phyloP scores from a whole-genome alignment of 768 basidiomycete genomes.

The Auricularia sp. region DNA sequence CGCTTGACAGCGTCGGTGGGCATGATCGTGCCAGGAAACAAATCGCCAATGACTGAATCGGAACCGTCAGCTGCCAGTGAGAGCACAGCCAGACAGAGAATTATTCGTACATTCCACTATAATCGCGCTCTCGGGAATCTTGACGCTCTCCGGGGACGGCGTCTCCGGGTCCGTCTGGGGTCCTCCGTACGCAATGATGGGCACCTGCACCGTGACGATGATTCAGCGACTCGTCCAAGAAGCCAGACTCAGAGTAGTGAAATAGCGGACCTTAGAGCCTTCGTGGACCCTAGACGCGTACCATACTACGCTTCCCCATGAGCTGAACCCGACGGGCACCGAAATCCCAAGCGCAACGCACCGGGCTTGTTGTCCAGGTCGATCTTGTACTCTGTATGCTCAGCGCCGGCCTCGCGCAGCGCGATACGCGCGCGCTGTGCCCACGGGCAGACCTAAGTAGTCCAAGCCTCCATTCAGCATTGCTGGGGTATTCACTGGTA shows the following conservation, averaged over 20 bases:
- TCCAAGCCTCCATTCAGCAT: too few relatives aligned
- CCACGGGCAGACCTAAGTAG: constrained; percentile 43
- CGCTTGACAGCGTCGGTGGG: constrained; percentile 47
- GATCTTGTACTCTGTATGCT: constrained; percentile 44
- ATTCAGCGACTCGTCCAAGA: background rate
- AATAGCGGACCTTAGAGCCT: constrained; percentile 44
- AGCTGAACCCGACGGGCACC: too few relatives aligned
- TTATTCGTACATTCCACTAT: constrained; percentile 38
- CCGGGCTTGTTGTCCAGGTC: constrained; percentile 52
- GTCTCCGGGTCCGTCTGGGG: constrained; percentile 42
- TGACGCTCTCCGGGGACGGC: constrained; percentile 50
- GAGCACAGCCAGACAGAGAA: background rate
- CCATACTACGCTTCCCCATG: constrained; percentile 31
- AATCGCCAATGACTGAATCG: constrained; percentile 46
- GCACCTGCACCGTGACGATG: constrained; percentile 29
- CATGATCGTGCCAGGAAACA: constrained; percentile 41
- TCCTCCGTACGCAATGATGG: constrained; percentile 53
- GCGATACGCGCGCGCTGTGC: constrained; percentile 53
- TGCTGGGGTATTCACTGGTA: background rate
- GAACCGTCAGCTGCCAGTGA: too few relatives aligned
- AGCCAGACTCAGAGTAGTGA: background rate
- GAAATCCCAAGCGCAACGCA: background rate
- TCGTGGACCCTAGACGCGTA: constrained; percentile 57
- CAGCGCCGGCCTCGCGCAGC: constrained; percentile 42
- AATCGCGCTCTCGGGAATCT: constrained; percentile 55